Evolutionary conservation across 257 asterid genomes (phyloP).

Genomic region (Nicotiana obtusifolia): DNA sequence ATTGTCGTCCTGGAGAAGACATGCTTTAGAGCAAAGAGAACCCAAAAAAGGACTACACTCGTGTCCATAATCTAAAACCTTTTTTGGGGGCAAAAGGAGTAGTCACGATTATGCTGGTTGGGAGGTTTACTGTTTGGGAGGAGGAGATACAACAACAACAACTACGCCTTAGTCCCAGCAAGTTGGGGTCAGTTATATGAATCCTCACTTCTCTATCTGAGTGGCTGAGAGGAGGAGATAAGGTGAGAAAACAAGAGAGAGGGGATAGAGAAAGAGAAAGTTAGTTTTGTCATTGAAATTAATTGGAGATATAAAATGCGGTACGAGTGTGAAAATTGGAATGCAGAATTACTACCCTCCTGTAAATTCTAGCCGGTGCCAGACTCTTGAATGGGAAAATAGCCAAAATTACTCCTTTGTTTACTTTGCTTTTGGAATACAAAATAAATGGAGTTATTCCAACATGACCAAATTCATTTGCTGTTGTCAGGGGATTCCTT

Average conservation of each 20-base stretch:
- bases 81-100: background rate
- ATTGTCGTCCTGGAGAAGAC: background rate
- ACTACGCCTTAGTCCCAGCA: no score
- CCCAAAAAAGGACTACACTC: background rate
- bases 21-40: background rate
- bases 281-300: background rate
- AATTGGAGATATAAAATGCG: background rate
- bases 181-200: no score
- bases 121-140: background rate
- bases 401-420: background rate
- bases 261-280: background rate
- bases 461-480: background rate
- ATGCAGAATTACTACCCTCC: background rate
- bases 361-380: background rate
- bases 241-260: background rate
- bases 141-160: background rate
- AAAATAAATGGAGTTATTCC: background rate
- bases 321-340: background rate
- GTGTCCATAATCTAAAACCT: background rate
- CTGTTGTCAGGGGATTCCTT: background rate
- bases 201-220: no score
- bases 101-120: background rate
- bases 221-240: background rate
- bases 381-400: background rate
- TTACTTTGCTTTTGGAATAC: background rate